Conservation (phyloP, 139 green algal species). For the Asterochloris sp. region DNA sequence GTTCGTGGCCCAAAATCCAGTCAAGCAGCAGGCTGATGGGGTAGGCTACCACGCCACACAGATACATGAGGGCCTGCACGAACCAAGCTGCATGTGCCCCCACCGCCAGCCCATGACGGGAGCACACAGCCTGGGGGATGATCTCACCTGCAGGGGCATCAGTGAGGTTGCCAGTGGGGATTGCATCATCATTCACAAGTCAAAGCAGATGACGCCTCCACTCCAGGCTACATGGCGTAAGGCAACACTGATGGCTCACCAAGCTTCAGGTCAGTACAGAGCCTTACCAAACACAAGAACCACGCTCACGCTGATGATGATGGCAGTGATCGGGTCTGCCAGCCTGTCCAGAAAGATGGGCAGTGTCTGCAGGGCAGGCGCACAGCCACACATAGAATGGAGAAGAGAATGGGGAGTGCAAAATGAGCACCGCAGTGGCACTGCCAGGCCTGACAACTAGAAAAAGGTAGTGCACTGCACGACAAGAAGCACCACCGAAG, state of each 20-base stretch:
- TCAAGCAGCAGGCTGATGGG: constrained; percentile 86
- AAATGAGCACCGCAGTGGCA: too few relatives aligned
- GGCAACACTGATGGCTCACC: too few relatives aligned
- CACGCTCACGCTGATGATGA: constrained; percentile 69
- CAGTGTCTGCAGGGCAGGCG: constrained; percentile 41
- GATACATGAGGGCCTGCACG: constrained; percentile 70
- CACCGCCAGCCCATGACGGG: constrained; percentile 77
- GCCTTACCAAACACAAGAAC: constrained; percentile 91
- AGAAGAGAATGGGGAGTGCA: not conserved
- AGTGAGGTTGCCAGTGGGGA: not conserved
- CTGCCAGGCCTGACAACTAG: not conserved
- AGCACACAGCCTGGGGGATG: constrained; percentile 63
- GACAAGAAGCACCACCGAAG: not conserved
- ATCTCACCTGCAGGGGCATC: constrained; percentile 23
- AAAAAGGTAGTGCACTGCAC: not conserved
- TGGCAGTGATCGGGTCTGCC: constrained; percentile 57
- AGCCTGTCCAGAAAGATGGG: constrained; percentile 76
- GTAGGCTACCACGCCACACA: constrained; percentile 47
- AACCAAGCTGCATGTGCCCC: constrained; percentile 76
- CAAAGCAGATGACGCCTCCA: too few relatives aligned
- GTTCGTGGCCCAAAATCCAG: constrained; percentile 62
- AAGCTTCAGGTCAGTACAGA: constrained; percentile 8
- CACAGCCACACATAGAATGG: not conserved
- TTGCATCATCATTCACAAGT: too few relatives aligned
- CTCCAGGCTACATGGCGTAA: too few relatives aligned